Percentiles rank a stretch among this genome's conserved stretches.
phyloP scores from a whole-genome alignment of 768 basidiomycete species.

The Lactarius quietus region DNA sequence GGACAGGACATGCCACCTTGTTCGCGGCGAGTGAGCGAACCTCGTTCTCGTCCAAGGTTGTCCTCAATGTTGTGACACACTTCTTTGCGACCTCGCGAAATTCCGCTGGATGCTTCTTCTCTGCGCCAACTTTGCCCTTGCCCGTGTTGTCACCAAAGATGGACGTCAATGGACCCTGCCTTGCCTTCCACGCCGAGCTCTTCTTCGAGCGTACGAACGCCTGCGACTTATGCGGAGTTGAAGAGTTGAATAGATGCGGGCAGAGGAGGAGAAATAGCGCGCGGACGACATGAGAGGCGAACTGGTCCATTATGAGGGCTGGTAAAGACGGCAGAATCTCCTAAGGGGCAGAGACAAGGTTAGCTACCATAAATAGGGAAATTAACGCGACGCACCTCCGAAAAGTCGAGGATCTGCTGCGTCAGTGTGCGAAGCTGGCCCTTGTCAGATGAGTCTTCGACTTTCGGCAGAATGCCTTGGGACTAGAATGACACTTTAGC shows the following conservation, averaged over 20 bases:
- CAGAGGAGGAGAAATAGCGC: conserved; percentile 75
- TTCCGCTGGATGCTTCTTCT: conserved; percentile 35
- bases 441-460: conserved; percentile 43
- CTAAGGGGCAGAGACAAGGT: conserved; percentile 34
- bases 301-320: conserved; percentile 74
- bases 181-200: conserved; percentile 76
- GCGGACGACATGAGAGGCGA: conserved; percentile 88
- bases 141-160: conserved; percentile 52
- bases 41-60: conserved; percentile 62
- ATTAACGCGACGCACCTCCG: conserved; percentile 45
- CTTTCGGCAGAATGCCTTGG: conserved; percentile 49
- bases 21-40: conserved; percentile 71
- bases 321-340: conserved; percentile 66
- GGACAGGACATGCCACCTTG: conserved; percentile 71
- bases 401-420: conserved; percentile 58
- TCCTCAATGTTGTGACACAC: conserved; percentile 51
- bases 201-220: conserved; percentile 75
- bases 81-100: conserved; percentile 45
- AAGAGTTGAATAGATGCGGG: conserved; percentile 47
- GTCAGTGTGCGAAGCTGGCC: conserved; percentile 70
- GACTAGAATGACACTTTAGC: conserved; percentile 36
- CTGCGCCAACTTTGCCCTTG: conserved; percentile 28
- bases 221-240: conserved; percentile 34
- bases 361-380: not conserved
- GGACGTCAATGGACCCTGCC: conserved; percentile 77